Base-by-base conservation (phyloP, 805 yeast genomes). In the Wickerhamiella kurtzmanii region DNA sequence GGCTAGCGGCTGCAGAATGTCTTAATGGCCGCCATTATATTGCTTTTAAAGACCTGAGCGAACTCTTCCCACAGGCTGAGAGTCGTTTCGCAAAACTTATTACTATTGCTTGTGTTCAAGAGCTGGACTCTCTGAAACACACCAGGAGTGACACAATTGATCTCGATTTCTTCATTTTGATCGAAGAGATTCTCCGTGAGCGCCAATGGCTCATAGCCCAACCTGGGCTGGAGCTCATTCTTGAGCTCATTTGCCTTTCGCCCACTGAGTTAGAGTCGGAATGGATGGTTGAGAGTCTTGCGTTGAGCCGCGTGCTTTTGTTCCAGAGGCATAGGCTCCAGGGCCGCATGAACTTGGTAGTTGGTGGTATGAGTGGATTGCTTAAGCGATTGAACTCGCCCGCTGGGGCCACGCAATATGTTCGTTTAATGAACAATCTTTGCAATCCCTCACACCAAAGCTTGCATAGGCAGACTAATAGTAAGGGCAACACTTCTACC, bases 321-420 rank as follows among this genome's bases (percentile, higher is more conserved):
- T 72, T 72, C 57, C 92, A 85, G 56, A 72, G 96, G 45, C 75
- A 68, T 58, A 74, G 86, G 56, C 64, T 88, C 17, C 69, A 80
- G 0, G 76, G 79, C 35, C 76, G 96, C 58, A 79, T 83, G 56
- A 94, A 86, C 60, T 57, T 87, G 41, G 53, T 86, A 2, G 64
- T 76, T 5, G 55, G 68, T 1, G 60, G 73, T 1, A 66, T 81
- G 40, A 67, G 72, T 13, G 64, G 75, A 2, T 62, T 80, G 43
- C 62, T 89, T 58, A 72, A 66, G 43, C 61, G 71, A 43, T 39
- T 45, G 40, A 6, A 48, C 0, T 22, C 39, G 3, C 40, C 50
- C 2, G 50, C 53, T 17, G 43, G 46, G 28, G 48, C 53, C 15
- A 43, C 45, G 3, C 25, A 45, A 61, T 79, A 2, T 72, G 67